phyloP scores from a whole-genome alignment of 768 basidiomycete genomes.

The Serendipita sp. region DNA sequence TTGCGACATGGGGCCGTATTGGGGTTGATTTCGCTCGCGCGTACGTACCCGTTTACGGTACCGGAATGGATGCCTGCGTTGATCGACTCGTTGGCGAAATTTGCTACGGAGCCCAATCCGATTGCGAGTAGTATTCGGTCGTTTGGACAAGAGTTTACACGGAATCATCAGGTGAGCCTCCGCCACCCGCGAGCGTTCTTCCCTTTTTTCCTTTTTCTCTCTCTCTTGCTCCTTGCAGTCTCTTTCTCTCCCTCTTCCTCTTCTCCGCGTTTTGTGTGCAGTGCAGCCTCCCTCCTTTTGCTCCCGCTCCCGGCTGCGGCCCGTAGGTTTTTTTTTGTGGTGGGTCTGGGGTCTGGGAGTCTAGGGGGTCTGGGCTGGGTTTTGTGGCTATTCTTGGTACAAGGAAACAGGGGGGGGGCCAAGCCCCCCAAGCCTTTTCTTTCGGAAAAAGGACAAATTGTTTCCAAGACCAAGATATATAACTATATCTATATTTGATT shows the following conservation, averaged over 20 bases:
- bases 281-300: too few relatives aligned
- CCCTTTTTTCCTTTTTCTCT: not conserved
- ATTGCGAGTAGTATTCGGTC: constrained; percentile 82
- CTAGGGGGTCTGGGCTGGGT: constrained; percentile 13
- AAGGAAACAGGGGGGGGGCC: constrained; percentile 17
- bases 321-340: constrained; percentile 30
- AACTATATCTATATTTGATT: constrained; percentile 15
- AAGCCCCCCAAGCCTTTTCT: constrained; percentile 13
- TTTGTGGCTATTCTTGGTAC: constrained; percentile 9
- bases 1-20: constrained; percentile 33
- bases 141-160: constrained; percentile 17
- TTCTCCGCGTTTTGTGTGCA: too few relatives aligned
- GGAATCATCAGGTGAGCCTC: constrained; percentile 8
- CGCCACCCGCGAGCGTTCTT: not conserved
- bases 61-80: constrained; percentile 24
- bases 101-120: constrained; percentile 74
- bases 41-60: constrained; percentile 1
- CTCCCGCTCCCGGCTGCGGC: too few relatives aligned
- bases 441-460: constrained; percentile 7
- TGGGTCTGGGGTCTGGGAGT: constrained; percentile 65
- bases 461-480: constrained; percentile 10
- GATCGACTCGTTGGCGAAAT: constrained; percentile 47
- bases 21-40: constrained; percentile 19
- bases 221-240: not conserved
- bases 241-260: not conserved